These are phyloP conservation scores for Fragilariopsis cylindrus DNA, from an alignment of 108 stramenopile species.

Conservation along the genomic window DNA sequence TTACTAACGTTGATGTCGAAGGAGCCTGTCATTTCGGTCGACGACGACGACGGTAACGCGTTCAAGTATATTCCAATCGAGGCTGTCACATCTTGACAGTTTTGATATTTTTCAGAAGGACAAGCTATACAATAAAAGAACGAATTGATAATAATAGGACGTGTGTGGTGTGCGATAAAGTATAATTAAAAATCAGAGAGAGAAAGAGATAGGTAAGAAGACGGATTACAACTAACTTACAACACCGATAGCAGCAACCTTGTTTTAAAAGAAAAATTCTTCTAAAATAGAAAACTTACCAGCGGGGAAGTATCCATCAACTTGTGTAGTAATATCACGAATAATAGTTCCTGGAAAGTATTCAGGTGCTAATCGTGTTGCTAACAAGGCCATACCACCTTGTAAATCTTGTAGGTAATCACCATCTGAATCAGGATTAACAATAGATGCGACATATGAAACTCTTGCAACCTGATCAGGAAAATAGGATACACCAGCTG, in stretches of 20 bases:
- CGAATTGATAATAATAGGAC: no score
- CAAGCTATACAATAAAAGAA: neutral
- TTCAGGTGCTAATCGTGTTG: conserved; percentile 7
- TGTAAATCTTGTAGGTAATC: conserved; percentile 2
- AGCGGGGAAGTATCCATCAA: conserved; percentile 15
- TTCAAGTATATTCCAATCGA: conserved; percentile 17
- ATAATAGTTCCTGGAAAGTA: conserved; percentile 5
- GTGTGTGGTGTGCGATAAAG: neutral
- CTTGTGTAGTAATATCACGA: conserved; percentile 4
- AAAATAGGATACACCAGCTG: conserved; percentile 11
- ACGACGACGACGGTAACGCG: neutral
- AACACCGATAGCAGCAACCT: neutral
- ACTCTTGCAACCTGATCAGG: conserved; percentile 13
- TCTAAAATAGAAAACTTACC: conserved; percentile 12
- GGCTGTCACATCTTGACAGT: conserved; percentile 14
- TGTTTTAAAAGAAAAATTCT: neutral
- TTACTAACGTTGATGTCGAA: neutral
- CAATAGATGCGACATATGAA: conserved; percentile 11
- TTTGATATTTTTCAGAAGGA: conserved; percentile 6
- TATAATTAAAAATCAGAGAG: neutral
- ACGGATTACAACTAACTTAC: neutral
- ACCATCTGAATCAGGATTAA: neutral
- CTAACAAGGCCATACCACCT: neutral
- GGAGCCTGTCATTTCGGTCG: neutral
- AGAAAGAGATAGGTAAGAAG: neutral